Percentiles rank a stretch among this genome's conserved stretches.
Evolutionary conservation across 2,329 filamentous ascomycete species (phyloP).

Genomic region (Hymenoscyphus occultus): DNA sequence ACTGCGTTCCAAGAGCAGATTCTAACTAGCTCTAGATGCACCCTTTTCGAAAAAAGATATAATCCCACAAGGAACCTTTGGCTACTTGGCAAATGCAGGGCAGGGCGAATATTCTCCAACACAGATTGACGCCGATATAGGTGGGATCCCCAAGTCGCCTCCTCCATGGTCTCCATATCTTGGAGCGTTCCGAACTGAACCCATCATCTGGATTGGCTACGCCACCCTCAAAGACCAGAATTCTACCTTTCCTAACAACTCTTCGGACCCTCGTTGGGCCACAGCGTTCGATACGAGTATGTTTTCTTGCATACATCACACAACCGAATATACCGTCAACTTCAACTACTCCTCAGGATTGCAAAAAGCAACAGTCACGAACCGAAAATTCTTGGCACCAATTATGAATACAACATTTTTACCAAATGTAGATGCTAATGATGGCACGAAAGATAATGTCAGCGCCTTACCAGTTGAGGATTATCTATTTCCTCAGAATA

Average conservation of each 20-base stretch:
- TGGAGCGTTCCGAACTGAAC: conserved; percentile 9
- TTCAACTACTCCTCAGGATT: conserved; percentile 6
- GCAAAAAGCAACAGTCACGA: conserved; percentile 4
- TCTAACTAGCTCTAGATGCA: conserved; percentile 3
- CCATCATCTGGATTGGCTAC: conserved; percentile 10
- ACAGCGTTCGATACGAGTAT: conserved; percentile 5
- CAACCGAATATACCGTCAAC: conserved; percentile 4
- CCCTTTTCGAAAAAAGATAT: neutral
- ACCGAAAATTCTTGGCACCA: conserved; percentile 1
- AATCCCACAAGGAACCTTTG: conserved; percentile 1
- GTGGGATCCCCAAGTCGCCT: neutral
- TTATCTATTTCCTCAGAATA: conserved; percentile 6
- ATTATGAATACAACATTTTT: conserved; percentile 6
- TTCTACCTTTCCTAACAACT: neutral
- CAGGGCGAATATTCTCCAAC: conserved; percentile 4
- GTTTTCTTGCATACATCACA: conserved; percentile 5
- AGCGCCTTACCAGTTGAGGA: neutral
- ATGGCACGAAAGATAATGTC: conserved; percentile 11
- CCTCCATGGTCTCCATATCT: conserved; percentile 2
- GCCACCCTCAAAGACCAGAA: conserved; percentile 1
- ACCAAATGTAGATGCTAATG: conserved; percentile 4
- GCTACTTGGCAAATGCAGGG: conserved; percentile 4
- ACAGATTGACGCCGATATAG: neutral
- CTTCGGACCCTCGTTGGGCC: conserved; percentile 2
- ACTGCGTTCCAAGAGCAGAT: neutral